Evolutionary conservation across 805 yeast species (phyloP), one percentile per base, ranked within the genome.

Genomic region (Wickerhamiella parazyma): DNA sequence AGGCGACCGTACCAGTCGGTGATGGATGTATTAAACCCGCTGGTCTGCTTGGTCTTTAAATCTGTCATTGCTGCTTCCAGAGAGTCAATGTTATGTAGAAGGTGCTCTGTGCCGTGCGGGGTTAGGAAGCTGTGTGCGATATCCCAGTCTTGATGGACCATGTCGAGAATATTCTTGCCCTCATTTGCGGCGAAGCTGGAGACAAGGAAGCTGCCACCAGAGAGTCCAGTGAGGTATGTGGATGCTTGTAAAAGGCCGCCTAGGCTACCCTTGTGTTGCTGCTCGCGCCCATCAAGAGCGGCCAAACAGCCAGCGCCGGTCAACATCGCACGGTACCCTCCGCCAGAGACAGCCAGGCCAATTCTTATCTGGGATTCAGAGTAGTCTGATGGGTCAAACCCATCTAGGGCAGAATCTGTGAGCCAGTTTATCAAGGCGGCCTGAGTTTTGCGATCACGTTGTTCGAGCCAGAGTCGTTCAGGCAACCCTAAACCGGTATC

Each of bases 1-100:
- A 74, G 75, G 50, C 84, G 65, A 3, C 82, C 82, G 85, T 86
- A 80, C 44, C 72, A 71, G 58, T 81, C 91, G 3, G 85, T 76
- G 28, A 79, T 51, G 7, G 79, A 65, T 16, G 74, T 64, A 16
- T 69, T 67, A 55, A 68, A 80, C 1, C 87, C 86, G 3, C 84
- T 84, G 22, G 61, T 58, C 45, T 62, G 58, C 52, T 75, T 73
- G 5, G 36, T 28, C 16, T 31, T 17, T 18, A 42, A 37, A 19
- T 28, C 29, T 21, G 25, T 18, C 25, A 19, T 9, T 3, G 33
- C 28, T n/a, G 16, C 14, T 12, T 28, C 3, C 14, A 28, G 14
- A n/a, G 31, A 14, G 16, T 28, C 12, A 3, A 3, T 28, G 16
- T 28, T n/a, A 7, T n/a, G 31, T 6, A 28, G n/a, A 4, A 16